A percentile compares a stretch with the other conserved stretches of the same genome.
Conservation (phyloP, 139 green algal species). For the Chlamydomonas sphaeroides region DNA sequence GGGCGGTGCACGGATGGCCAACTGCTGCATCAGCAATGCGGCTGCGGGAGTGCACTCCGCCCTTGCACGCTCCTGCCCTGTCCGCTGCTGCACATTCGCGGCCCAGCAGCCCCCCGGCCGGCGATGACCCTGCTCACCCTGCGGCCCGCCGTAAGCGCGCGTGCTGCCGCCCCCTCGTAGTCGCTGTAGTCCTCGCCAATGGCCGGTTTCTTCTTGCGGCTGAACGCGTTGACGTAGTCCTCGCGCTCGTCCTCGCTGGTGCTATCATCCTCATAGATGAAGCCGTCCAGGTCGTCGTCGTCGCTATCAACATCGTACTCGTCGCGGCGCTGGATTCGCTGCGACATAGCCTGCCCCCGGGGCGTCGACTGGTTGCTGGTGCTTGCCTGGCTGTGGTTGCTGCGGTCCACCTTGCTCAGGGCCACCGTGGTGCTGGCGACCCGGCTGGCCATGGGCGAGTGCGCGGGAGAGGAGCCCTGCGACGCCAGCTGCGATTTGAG, state of each 20-base stretch:
- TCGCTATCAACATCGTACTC: slow-evolving; percentile 26
- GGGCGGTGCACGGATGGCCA: too few species aligned
- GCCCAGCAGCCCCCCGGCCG: not conserved
- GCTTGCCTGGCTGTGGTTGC: too few species aligned
- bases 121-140: not conserved
- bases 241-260: slow-evolving; percentile 39
- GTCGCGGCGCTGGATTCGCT: not conserved
- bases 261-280: slow-evolving; percentile 40
- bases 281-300: slow-evolving; percentile 35
- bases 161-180: slow-evolving; percentile 12
- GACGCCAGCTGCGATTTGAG: not conserved
- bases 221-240: slow-evolving; percentile 38
- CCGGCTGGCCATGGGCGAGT: not conserved
- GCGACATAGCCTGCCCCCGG: too few species aligned
- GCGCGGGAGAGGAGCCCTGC: not conserved
- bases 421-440: not conserved
- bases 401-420: too few species aligned
- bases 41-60: too few species aligned
- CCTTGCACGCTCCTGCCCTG: not conserved
- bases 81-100: not conserved
- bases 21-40: too few species aligned
- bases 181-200: slow-evolving; percentile 10
- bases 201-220: not conserved
- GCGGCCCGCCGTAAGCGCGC: not conserved
- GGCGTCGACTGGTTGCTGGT: too few species aligned